Evolutionary conservation across 73 alveolate species (phyloP).

Genomic region (Blepharisma japonicum): DNA sequence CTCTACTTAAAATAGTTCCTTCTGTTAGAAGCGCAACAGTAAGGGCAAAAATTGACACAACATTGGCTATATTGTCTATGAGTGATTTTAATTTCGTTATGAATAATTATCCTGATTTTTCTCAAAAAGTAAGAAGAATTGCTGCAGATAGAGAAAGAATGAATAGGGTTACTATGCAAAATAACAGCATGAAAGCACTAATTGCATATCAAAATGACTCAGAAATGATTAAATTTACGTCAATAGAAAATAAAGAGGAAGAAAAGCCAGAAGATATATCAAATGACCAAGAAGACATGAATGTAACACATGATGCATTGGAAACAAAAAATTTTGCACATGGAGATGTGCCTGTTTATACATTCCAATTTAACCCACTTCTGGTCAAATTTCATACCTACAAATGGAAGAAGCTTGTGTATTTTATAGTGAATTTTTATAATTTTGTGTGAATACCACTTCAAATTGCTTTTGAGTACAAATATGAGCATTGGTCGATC

Average conservation of each 20-base stretch:
- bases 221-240: neutral
- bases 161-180: constrained; percentile 16
- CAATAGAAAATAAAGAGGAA: neutral
- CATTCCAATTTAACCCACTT: too few species aligned
- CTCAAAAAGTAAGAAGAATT: constrained; percentile 26
- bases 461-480: constrained; percentile 39
- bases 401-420: too few species aligned
- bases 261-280: neutral
- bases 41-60: constrained; percentile 35
- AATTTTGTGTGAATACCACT: constrained; percentile 52
- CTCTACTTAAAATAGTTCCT: constrained; percentile 19
- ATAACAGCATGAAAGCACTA: neutral
- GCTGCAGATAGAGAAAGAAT: constrained; percentile 30
- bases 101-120: constrained; percentile 49
- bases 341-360: too few species aligned
- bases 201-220: neutral
- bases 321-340: too few species aligned
- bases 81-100: constrained; percentile 47
- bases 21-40: constrained; percentile 37
- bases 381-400: too few species aligned
- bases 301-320: neutral
- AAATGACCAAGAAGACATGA: neutral
- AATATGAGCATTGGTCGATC: constrained; percentile 26
- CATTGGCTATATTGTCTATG: constrained; percentile 47
- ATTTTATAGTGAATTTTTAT: constrained; percentile 32